Conservation (phyloP, 2,329 filamentous ascomycete species). For the Orbilia brochopaga region DNA sequence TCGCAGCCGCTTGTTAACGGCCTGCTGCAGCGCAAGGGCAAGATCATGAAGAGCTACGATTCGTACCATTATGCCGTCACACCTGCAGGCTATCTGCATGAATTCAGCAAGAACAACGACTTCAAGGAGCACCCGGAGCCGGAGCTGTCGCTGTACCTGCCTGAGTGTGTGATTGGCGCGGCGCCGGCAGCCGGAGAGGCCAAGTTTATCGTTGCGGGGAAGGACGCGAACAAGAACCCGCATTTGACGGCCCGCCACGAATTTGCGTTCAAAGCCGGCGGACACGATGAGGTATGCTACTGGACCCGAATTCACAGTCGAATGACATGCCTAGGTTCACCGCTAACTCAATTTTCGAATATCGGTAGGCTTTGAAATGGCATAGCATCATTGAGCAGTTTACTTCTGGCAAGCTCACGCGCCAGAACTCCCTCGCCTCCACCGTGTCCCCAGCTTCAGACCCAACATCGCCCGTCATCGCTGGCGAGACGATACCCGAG, state of each 20-base stretch:
- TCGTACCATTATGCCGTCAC: constrained; percentile 90
- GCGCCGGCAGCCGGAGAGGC: constrained; percentile 65
- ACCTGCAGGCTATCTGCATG: constrained; percentile 85
- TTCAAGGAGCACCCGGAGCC: constrained; percentile 74
- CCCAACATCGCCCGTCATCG: constrained; percentile 17
- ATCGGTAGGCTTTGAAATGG: constrained; percentile 53
- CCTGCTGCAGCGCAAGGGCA: constrained; percentile 80
- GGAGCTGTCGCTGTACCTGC: constrained; percentile 87
- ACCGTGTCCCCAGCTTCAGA: constrained; percentile 8
- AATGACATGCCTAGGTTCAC: no score
- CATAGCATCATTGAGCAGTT: constrained; percentile 51
- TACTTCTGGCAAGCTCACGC: constrained; percentile 50
- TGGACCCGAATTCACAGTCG: background rate
- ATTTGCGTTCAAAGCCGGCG: constrained; percentile 54
- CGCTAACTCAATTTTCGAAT: constrained; percentile 1
- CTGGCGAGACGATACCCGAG: constrained; percentile 24
- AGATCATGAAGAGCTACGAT: constrained; percentile 70
- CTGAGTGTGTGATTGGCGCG: constrained; percentile 80
- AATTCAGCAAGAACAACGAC: constrained; percentile 83
- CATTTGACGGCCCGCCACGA: constrained; percentile 53
- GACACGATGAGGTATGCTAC: constrained; percentile 49
- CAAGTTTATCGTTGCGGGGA: constrained; percentile 95
- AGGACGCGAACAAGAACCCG: constrained; percentile 77
- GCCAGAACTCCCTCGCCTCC: constrained; percentile 34
- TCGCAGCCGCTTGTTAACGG: constrained; percentile 87